A percentile compares a stretch with the other conserved stretches of the same genome.
phyloP scores from a whole-genome alignment of 1,284 basidiomycete species.

The Papiliotrema flavescens region DNA sequence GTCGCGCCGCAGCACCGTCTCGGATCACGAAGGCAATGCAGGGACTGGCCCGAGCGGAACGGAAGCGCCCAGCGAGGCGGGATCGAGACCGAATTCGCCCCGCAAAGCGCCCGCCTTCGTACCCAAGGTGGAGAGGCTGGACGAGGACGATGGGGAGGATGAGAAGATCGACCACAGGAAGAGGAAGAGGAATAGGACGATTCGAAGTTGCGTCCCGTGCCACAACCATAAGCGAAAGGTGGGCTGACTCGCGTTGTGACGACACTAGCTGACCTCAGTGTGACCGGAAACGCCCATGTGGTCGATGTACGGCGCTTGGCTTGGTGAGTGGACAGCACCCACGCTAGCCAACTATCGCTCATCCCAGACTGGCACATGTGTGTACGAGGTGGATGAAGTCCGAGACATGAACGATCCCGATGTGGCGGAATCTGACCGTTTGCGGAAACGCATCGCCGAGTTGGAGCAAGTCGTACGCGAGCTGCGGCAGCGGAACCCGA shows the following conservation, averaged over 20 bases:
- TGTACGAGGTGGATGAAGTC: conserved; percentile 86
- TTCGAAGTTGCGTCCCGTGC: conserved; percentile 82
- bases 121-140: conserved; percentile 1
- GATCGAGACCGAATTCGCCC: conserved; percentile 2
- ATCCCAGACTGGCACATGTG: conserved; percentile 75
- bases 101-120: neutral
- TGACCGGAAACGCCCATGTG: conserved; percentile 61
- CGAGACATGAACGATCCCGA: conserved; percentile 78
- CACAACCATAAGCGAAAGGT: conserved; percentile 90
- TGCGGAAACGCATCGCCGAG: conserved; percentile 80
- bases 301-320: conserved; percentile 68
- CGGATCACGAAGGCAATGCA: conserved; percentile 2
- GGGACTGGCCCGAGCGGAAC: neutral
- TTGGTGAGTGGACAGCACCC: conserved; percentile 21
- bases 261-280: conserved; percentile 30
- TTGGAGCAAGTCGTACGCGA: conserved; percentile 83
- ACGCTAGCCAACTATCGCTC: neutral
- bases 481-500: conserved; percentile 41
- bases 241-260: conserved; percentile 23
- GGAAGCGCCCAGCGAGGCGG: neutral
- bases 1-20: conserved; percentile 4
- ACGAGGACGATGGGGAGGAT: conserved; percentile 13
- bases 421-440: conserved; percentile 72
- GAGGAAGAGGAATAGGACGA: conserved; percentile 76
- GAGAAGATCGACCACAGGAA: conserved; percentile 55